Conservation (phyloP, 2,329 filamentous ascomycete species). For the Tolypocladium ovalisporum region DNA sequence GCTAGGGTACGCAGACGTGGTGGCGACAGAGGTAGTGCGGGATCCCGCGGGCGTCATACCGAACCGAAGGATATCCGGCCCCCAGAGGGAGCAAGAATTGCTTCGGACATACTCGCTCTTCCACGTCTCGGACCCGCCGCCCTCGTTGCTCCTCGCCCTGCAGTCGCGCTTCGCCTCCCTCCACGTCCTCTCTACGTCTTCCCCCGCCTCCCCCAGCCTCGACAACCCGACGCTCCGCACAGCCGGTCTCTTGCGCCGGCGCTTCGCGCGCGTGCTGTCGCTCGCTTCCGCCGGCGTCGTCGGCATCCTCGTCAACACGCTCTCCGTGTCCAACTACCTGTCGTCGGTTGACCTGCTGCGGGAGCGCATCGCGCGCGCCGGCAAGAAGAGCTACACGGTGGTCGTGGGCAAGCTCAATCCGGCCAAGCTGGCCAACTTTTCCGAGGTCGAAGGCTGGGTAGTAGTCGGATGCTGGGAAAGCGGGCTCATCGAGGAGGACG, state of each 20-base stretch:
- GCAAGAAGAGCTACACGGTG: constrained; percentile 93
- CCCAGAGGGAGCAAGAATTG: constrained; percentile 24
- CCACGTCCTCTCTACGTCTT: constrained; percentile 62
- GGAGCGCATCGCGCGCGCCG: constrained; percentile 60
- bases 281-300: constrained; percentile 75
- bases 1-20: constrained; percentile 58
- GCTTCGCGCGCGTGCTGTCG: constrained; percentile 76
- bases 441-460: constrained; percentile 91
- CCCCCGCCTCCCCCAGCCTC: constrained; percentile 36
- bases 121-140: constrained; percentile 72
- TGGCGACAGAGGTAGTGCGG: constrained; percentile 62
- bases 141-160: constrained; percentile 76
- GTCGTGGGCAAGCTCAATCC: constrained; percentile 95
- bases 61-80: constrained; percentile 57
- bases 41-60: constrained; percentile 73
- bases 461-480: constrained; percentile 98
- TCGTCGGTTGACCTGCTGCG: constrained; percentile 66
- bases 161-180: constrained; percentile 71
- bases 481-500: constrained; percentile 73
- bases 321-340: constrained; percentile 86
- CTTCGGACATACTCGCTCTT: constrained; percentile 66
- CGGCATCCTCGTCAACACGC: constrained; percentile 90
- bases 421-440: constrained; percentile 92
- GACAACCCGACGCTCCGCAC: constrained; percentile 33
- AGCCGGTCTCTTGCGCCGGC: constrained; percentile 57